These are phyloP conservation scores for Blastocrithidia nonstop DNA, from an alignment of 208 protist genomes.

Conservation along the genomic window DNA sequence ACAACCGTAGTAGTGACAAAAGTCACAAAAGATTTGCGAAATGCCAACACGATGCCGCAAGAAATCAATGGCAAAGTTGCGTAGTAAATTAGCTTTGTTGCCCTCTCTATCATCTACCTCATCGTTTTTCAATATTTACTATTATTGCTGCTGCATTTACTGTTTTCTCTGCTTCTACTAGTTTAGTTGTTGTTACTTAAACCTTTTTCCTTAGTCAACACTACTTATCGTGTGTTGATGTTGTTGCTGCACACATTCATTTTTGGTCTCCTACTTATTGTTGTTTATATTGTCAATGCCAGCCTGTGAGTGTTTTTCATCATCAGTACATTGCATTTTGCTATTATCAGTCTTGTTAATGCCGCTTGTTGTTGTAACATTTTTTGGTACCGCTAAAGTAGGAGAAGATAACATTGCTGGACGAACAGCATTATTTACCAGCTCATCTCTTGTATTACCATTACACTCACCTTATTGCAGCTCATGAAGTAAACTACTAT, in stretches of 20 bases:
- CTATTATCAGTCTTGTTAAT: not conserved
- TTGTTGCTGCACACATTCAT: too few relatives aligned
- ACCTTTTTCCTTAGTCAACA: conserved; percentile 5
- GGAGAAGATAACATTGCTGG: too few relatives aligned
- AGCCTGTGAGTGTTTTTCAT: not conserved
- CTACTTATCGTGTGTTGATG: too few relatives aligned
- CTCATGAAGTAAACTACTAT: too few relatives aligned
- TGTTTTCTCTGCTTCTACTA: conserved; percentile 2
- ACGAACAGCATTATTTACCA: too few relatives aligned
- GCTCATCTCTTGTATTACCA: too few relatives aligned
- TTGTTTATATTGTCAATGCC: not conserved
- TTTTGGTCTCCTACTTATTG: not conserved
- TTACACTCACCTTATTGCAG: too few relatives aligned
- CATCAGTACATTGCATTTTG: not conserved
- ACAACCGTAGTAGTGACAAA: conserved; percentile 75
- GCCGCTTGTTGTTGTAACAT: too few relatives aligned
- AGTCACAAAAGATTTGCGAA: conserved; percentile 50
- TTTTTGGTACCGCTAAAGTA: conserved; percentile 2
- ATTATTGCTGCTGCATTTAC: not conserved
- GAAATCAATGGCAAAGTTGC: conserved; percentile 14
- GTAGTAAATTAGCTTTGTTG: not conserved
- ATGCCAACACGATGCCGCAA: conserved; percentile 18
- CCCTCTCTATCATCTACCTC: too few relatives aligned
- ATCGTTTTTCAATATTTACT: too few relatives aligned
- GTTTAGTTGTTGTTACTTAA: not conserved